A percentile compares a stretch with the other conserved stretches of the same genome.
phyloP scores from a whole-genome alignment of 257 asterid genomes.

The Cynanchum wilfordii region DNA sequence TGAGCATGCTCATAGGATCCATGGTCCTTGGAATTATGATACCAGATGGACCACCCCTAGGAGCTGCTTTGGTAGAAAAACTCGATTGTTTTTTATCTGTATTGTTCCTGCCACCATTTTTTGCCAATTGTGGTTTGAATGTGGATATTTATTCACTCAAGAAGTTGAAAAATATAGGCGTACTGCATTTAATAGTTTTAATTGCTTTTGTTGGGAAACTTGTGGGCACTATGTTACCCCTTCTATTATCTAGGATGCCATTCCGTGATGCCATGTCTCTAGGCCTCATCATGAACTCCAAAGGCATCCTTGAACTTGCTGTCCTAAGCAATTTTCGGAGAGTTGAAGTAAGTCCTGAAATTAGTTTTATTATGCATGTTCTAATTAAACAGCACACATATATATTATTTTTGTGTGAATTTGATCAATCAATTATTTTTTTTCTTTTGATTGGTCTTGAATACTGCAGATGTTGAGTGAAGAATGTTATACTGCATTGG shows the following conservation, averaged over 20 bases:
- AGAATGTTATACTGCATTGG: conserved; percentile 42
- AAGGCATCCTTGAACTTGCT: conserved; percentile 69
- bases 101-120: conserved; percentile 52
- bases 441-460: background rate
- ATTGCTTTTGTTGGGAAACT: conserved; percentile 56
- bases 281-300: conserved; percentile 67
- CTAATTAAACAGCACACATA: no score
- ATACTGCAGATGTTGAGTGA: conserved; percentile 35
- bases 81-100: conserved; percentile 56
- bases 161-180: conserved; percentile 38
- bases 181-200: conserved; percentile 45
- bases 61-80: conserved; percentile 53
- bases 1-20: conserved; percentile 43
- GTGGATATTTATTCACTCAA: conserved; percentile 41
- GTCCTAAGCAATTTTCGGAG: conserved; percentile 40
- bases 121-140: conserved; percentile 48
- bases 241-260: conserved; percentile 49
- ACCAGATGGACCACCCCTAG: conserved; percentile 67
- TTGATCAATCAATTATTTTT: no score
- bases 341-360: conserved; percentile 30
- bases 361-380: no score
- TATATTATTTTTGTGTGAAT: no score
- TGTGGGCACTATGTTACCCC: conserved; percentile 57
- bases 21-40: conserved; percentile 48
- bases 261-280: conserved; percentile 61